Evolutionary conservation across 805 yeast genomes (phyloP).

Genomic region (Osmozyma mogii): DNA sequence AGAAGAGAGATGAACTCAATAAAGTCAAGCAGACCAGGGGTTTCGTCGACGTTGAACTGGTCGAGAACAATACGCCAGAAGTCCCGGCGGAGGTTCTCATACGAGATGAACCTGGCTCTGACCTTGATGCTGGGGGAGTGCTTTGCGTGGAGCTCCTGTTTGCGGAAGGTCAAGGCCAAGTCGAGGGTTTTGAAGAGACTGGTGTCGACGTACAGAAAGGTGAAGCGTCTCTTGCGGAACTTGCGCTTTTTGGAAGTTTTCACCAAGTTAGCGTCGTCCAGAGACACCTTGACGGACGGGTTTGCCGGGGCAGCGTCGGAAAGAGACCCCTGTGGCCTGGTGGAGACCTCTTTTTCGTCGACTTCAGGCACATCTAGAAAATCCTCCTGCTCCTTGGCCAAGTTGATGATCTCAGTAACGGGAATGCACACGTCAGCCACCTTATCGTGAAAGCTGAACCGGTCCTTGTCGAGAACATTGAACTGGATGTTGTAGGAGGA

Average conservation of each 20-base stretch:
- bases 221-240: conserved; percentile 22
- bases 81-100: conserved; percentile 51
- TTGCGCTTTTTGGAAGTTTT: conserved; percentile 21
- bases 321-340: neutral
- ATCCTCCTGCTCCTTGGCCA: conserved; percentile 21
- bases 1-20: conserved; percentile 59
- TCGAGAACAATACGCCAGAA: conserved; percentile 63
- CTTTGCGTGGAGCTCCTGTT: conserved; percentile 25
- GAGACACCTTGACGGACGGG: conserved; percentile 15
- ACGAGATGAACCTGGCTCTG: conserved; percentile 60
- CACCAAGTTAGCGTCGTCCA: conserved; percentile 26
- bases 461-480: conserved; percentile 77
- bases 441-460: conserved; percentile 72
- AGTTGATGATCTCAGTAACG: conserved; percentile 39
- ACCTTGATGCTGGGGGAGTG: conserved; percentile 50
- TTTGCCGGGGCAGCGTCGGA: conserved; percentile 2
- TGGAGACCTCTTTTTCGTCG: neutral
- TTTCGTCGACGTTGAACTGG: conserved; percentile 40
- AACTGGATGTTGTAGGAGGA: conserved; percentile 57
- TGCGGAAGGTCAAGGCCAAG: conserved; percentile 24
- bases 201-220: conserved; percentile 25
- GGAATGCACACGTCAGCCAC: conserved; percentile 63
- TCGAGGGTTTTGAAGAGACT: conserved; percentile 36
- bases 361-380: conserved; percentile 3
- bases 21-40: conserved; percentile 34